These are phyloP conservation scores for Cucurbitaria berberidis DNA, from an alignment of 2,329 filamentous ascomycete species.

Conservation along the genomic window DNA sequence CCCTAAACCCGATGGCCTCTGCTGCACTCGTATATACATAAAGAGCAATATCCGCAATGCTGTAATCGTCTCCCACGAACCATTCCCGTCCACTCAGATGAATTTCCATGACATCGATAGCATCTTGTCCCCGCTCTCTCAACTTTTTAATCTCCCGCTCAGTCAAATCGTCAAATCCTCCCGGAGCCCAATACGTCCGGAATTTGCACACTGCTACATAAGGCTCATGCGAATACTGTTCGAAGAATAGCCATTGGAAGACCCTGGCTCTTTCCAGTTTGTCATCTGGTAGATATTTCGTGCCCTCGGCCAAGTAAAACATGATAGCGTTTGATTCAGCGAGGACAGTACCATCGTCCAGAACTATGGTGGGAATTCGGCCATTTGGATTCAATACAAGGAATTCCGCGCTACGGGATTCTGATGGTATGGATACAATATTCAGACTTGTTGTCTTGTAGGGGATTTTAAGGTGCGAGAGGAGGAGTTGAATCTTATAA, in stretches of 20 bases:
- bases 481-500: slow-evolving; percentile 24
- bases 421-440: slow-evolving; percentile 14
- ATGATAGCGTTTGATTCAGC: slow-evolving; percentile 25
- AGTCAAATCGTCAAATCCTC: slow-evolving; percentile 6
- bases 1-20: slow-evolving; percentile 15
- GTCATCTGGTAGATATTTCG: slow-evolving; percentile 12
- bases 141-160: slow-evolving; percentile 10
- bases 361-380: slow-evolving; percentile 15
- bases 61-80: slow-evolving; percentile 18
- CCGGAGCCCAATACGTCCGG: slow-evolving; percentile 16
- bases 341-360: slow-evolving; percentile 20
- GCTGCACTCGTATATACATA: slow-evolving; percentile 14
- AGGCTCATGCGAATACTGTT: slow-evolving; percentile 23
- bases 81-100: slow-evolving; percentile 17
- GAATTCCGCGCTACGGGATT: slow-evolving; percentile 14
- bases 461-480: slow-evolving; percentile 13
- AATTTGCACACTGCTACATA: slow-evolving; percentile 21
- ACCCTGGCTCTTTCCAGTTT: slow-evolving; percentile 11
- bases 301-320: slow-evolving; percentile 18
- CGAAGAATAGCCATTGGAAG: slow-evolving; percentile 26
- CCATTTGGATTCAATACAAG: slow-evolving; percentile 22
- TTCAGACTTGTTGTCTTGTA: slow-evolving; percentile 19
- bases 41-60: slow-evolving; percentile 23
- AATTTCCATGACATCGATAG: slow-evolving; percentile 21
- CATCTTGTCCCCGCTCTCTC: slow-evolving; percentile 14